phyloP scores from a whole-genome alignment of 495 filamentous ascomycete species.

The Hypoxylon fragiforme region DNA sequence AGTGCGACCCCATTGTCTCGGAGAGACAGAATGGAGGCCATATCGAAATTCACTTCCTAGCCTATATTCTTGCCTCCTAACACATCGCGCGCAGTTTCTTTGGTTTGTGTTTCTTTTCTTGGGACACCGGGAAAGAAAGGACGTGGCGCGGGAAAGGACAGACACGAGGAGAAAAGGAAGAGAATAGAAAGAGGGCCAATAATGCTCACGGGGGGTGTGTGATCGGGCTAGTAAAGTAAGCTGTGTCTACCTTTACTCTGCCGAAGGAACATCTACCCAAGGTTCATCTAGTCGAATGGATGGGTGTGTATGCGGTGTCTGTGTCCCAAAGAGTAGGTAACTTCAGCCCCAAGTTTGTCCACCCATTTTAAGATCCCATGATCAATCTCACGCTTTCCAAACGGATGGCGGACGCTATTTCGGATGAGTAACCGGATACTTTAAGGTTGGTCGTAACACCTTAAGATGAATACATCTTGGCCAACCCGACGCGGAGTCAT shows the following conservation, averaged over 20 bases:
- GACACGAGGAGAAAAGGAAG: neutral
- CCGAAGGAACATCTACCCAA: no score
- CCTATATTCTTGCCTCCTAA: neutral
- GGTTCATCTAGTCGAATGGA: neutral
- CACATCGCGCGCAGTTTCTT: neutral
- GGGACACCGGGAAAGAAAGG: neutral
- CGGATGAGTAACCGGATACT: slow-evolving; percentile 1
- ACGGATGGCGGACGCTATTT: slow-evolving; percentile 1
- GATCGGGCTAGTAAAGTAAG: neutral
- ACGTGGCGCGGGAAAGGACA: neutral
- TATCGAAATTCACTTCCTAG: slow-evolving; percentile 1
- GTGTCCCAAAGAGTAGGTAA: no score
- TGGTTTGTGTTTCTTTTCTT: no score
- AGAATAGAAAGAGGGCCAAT: neutral
- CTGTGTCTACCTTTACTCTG: no score
- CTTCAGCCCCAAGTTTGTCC: slow-evolving; percentile 1
- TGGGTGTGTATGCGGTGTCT: neutral
- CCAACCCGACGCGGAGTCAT: neutral
- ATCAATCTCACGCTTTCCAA: neutral
- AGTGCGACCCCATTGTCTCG: slow-evolving; percentile 3
- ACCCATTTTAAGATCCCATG: neutral
- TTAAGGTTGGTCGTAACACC: neutral
- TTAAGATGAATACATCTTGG: neutral
- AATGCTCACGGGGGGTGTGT: neutral
- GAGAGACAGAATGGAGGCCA: slow-evolving; percentile 15